Evolutionary conservation across 768 basidiomycete genomes (phyloP).

Genomic region (Strobilomyces echinocephalus): DNA sequence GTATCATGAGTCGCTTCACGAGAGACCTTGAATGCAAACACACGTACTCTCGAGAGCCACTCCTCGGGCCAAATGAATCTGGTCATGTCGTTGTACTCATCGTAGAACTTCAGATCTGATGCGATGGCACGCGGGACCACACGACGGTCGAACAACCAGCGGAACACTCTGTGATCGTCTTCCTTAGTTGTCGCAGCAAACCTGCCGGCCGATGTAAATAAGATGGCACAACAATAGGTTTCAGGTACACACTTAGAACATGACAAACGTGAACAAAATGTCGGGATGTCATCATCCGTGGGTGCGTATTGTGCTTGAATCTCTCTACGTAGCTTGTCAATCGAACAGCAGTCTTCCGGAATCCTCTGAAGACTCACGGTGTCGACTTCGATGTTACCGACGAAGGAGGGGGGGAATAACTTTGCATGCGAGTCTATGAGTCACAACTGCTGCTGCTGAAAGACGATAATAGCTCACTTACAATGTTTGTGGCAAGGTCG

Average conservation of each 20-base stretch:
- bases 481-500: constrained; percentile 1
- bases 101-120: background rate
- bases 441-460: too few species aligned
- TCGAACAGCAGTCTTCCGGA: background rate
- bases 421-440: background rate
- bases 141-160: constrained; percentile 11
- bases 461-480: background rate
- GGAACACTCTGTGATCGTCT: background rate
- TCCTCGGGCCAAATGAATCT: constrained; percentile 8
- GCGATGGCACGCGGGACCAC: constrained; percentile 4
- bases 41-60: constrained; percentile 4
- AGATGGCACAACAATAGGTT: background rate
- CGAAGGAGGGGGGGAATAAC: background rate
- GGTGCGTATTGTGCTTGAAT: background rate
- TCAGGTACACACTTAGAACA: constrained; percentile 1
- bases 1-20: too few species aligned
- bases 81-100: constrained; percentile 3
- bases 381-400: background rate
- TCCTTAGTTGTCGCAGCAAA: constrained; percentile 5
- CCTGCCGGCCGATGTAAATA: background rate
- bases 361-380: background rate
- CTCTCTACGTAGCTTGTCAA: background rate
- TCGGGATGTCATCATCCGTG: background rate
- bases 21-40: background rate
- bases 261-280: background rate